Evolutionary conservation across 176 grass and related monocot genomes (phyloP), one percentile per base, ranked within the genome.

Genomic region (Rhipidocladum racemiflorum): DNA sequence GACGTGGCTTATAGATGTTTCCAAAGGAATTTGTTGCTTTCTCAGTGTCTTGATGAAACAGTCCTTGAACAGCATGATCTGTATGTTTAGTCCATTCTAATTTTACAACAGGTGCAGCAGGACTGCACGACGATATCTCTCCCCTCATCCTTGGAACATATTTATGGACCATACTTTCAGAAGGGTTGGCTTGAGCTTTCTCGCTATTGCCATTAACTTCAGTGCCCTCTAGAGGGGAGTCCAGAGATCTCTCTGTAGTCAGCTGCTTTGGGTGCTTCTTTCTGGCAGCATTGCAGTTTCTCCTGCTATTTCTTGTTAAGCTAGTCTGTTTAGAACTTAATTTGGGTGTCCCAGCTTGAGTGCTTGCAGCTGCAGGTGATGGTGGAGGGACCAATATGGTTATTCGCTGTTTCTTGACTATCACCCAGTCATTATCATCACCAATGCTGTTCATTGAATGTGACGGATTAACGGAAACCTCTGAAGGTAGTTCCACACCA

Each of bases 331-430:
- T 69, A 44, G 27, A 68, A 61, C 80, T 70, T 75, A 68, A 4
- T 72, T 44, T 74, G 42, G 53, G 51, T 1, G 16, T 49, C 16
- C 61, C 63, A 49, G 44, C 38, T 75, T 80, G 34, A 84, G 61
- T 42, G 17, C 55, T 83, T 84, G 50, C 27, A 70, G 62, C 32
- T 75, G 28, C 43, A 80, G 62, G 69, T 80, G 89, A 75, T 69
- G 38, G 54, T 63, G 80, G 75, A 84, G 89, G 89, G 71, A 90
- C 70, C 4, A 79, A 73, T 75, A 90, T 70, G 75, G 21, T 90
- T 53, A 90, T 24, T 40, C 69, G 74, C 70, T 90, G 89, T 68
- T 84, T 90, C 75, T 90, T 87, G 45, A 90, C 84, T 80, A 90
- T 84, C 39, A 90, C 61, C 89, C 89, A 90, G 16, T 90, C 89